Evolutionary conservation across 2,329 filamentous ascomycete genomes (phyloP), one percentile per base, ranked within the genome.

Genomic region (Ploettnerulaceae sp.): DNA sequence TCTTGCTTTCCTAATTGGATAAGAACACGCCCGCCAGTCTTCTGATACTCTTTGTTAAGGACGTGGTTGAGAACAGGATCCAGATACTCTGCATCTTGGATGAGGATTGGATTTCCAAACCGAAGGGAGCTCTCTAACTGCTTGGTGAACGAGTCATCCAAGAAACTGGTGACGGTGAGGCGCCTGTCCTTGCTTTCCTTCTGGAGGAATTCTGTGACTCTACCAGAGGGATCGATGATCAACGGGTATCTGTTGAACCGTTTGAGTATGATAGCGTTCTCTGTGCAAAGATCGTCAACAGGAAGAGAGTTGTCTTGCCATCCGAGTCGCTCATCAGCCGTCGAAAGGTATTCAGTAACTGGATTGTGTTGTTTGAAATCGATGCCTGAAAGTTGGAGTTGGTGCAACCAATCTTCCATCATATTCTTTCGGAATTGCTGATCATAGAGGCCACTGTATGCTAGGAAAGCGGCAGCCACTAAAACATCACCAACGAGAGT

Each of bases 31-130:
- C 93, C 93, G 57, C 93, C 93, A 21, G 94, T 98, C 72, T 90
- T 94, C 69, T 98, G 94, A 67, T 98, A 98, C 64, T 98, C 93
- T 67, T 98, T 98, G 72, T 98, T 98, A 68, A 98, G 81, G 46
- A 98, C 91, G 61, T 98, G 93, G 63, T 97, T 98, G 60, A 98
- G 82, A 49, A 98, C 90, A 0, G 94, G 94, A 63, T 98, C 93
- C 47, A 98, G 73, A 65, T 98, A 87, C 69, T 98, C 94, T 1
- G 93, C 94, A 66, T 98, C 93, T 67, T 98, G 93, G 50, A 98
- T 98, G 51, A 98, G 79, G 57, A 98, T 98, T 1, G 93, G 91
- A 64, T 98, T 98, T 62, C 93, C 93, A 69, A 98, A 98, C 64
- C 93, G 88, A 52, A 98, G 75, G 14, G 93, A 93, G 63, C 90